These are phyloP conservation scores for Claviceps sp. DNA, from an alignment of 2,329 filamentous ascomycete genomes.

Conservation along the genomic window DNA sequence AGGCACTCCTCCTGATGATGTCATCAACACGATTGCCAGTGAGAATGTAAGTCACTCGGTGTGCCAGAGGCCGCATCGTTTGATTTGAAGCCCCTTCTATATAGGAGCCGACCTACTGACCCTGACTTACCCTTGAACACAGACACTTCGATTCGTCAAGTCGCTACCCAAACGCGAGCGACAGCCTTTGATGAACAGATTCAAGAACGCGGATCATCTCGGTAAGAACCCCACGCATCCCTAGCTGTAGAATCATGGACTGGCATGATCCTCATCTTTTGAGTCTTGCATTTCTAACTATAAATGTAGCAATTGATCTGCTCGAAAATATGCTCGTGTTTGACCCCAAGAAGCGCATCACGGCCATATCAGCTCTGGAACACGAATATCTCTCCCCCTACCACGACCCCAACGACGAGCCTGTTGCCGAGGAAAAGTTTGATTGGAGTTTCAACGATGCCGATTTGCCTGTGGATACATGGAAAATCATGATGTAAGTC, in stretches of 20 bases:
- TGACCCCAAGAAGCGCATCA: conserved; percentile 90
- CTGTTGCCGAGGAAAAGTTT: conserved; percentile 90
- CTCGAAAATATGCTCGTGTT: conserved; percentile 97
- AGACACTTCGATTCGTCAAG: conserved; percentile 95
- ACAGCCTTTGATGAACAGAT: conserved; percentile 75
- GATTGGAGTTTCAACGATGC: conserved; percentile 99
- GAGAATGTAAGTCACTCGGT: conserved; percentile 59
- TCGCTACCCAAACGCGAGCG: conserved; percentile 90
- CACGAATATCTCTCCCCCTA: conserved; percentile 94
- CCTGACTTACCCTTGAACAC: background rate
- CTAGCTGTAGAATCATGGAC: background rate
- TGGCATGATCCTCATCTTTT: background rate
- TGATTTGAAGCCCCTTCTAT: background rate
- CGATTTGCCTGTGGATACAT: conserved; percentile 94
- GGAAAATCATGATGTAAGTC: conserved; percentile 99
- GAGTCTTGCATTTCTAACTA: background rate
- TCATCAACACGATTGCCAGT: conserved; percentile 96
- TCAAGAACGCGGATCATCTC: conserved; percentile 82
- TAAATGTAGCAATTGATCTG: conserved; percentile 63
- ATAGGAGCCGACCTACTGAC: background rate
- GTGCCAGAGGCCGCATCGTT: background rate
- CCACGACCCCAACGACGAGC: conserved; percentile 94
- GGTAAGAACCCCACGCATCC: conserved; percentile 36
- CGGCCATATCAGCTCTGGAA: conserved; percentile 69
- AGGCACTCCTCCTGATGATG: conserved; percentile 92